Evolutionary conservation across 306 rosid species (phyloP).

Genomic region (Prunus padus): DNA sequence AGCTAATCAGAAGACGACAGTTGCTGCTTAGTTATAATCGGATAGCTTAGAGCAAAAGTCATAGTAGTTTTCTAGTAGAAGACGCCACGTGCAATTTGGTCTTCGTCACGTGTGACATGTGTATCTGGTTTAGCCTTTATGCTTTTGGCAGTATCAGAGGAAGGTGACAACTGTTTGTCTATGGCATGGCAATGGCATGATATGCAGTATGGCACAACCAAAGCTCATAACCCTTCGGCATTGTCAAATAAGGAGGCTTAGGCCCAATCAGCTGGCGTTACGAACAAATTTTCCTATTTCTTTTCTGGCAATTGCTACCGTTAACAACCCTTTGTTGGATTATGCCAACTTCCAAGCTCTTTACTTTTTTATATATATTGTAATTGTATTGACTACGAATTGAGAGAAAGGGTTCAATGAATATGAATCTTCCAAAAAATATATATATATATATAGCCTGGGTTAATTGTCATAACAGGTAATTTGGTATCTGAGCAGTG

Average conservation of each 20-base stretch:
- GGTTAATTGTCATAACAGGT: not conserved
- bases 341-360: not conserved
- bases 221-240: not conserved
- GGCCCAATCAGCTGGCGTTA: not conserved
- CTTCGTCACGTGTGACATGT: not conserved
- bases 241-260: not conserved
- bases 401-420: not conserved
- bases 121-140: not conserved
- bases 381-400: too few species aligned
- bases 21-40: not conserved
- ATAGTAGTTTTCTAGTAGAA: not conserved
- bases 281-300: not conserved
- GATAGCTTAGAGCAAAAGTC: not conserved
- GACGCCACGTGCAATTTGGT: not conserved
- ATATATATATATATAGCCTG: not conserved
- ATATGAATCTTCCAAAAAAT: not conserved
- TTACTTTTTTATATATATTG: too few species aligned
- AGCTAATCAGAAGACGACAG: not conserved
- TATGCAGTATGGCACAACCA: not conserved
- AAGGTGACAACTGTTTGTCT: slow-evolving; percentile 18
- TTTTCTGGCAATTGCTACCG: not conserved
- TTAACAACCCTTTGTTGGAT: not conserved
- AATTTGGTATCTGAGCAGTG: too few species aligned
- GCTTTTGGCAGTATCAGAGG: not conserved
- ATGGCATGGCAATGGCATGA: not conserved